Evolutionary conservation across 441 rosid genomes (phyloP).

Genomic region (Isatis lusitanica): DNA sequence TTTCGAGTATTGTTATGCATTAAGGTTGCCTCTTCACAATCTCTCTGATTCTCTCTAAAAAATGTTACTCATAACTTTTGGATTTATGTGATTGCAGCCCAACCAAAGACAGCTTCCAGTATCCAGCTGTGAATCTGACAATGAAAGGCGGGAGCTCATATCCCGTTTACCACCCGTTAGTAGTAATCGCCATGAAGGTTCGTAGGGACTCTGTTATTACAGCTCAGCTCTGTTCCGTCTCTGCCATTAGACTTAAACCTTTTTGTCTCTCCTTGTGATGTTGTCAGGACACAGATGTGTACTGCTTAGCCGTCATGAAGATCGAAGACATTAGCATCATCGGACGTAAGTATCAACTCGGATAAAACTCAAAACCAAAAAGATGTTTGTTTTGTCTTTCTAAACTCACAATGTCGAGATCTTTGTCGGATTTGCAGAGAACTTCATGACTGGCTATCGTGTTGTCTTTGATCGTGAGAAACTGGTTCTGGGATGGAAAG

Average conservation of each 20-base stretch:
- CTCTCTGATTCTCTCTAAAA: constrained; percentile 17
- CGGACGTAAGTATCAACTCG: constrained; percentile 69
- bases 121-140: constrained; percentile 59
- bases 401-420: not conserved
- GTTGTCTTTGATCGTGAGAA: constrained; percentile 80
- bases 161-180: constrained; percentile 57
- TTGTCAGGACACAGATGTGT: constrained; percentile 49
- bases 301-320: constrained; percentile 76
- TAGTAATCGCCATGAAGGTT: constrained; percentile 46
- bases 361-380: not conserved
- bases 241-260: constrained; percentile 3
- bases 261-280: constrained; percentile 16
- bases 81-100: constrained; percentile 41
- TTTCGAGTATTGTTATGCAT: constrained; percentile 76
- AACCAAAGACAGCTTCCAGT: constrained; percentile 42
- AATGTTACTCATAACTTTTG: not conserved
- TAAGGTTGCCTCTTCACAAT: constrained; percentile 46
- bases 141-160: constrained; percentile 79
- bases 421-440: constrained; percentile 53
- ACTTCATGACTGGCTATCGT: constrained; percentile 88
- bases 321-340: constrained; percentile 79
- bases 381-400: constrained; percentile 8
- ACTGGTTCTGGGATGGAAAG: constrained; percentile 76
- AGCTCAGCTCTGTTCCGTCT: not conserved
- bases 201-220: constrained; percentile 2